Conservation (phyloP, 2,329 filamentous ascomycete species). For the Cytospora piceae region DNA sequence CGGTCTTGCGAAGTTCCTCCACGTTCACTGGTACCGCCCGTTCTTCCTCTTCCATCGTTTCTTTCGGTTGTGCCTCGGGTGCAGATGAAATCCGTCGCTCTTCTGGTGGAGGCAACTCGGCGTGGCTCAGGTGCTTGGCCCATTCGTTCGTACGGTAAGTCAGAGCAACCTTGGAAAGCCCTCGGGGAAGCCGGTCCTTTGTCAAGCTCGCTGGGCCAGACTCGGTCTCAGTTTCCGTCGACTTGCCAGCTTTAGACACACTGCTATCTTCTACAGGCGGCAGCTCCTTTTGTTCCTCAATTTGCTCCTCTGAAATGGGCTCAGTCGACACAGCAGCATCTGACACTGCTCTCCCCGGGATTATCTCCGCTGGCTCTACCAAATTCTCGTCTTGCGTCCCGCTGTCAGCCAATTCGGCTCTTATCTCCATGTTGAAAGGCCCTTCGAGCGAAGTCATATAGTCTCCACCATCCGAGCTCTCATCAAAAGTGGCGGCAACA, state of each 20-base stretch:
- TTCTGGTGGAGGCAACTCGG: conserved; percentile 72
- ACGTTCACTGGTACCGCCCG: conserved; percentile 64
- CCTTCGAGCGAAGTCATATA: conserved; percentile 36
- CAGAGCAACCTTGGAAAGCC: conserved; percentile 75
- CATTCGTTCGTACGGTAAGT: conserved; percentile 94
- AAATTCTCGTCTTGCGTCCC: conserved; percentile 7
- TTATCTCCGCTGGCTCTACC: conserved; percentile 21
- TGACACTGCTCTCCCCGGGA: conserved; percentile 19
- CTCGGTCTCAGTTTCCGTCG: conserved; percentile 43
- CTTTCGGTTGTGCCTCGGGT: conserved; percentile 25
- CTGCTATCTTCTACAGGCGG: conserved; percentile 28
- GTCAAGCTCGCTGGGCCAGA: conserved; percentile 56
- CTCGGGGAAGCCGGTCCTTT: conserved; percentile 67
- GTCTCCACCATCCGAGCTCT: conserved; percentile 49
- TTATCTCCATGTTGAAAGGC: conserved; percentile 44
- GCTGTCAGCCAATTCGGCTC: conserved; percentile 42
- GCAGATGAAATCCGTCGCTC: conserved; percentile 45
- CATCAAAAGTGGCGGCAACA: conserved; percentile 58
- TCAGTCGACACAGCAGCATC: conserved; percentile 19
- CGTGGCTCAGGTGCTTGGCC: conserved; percentile 84
- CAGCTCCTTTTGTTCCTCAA: conserved; percentile 30
- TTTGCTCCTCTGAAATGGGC: conserved; percentile 29
- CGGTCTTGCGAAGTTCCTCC: conserved; percentile 67
- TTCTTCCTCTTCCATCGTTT: conserved; percentile 50
- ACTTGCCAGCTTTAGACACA: conserved; percentile 43